Evolutionary conservation across 148 eudicot species (phyloP).

Genomic region (Vaccinium vitisidaea): DNA sequence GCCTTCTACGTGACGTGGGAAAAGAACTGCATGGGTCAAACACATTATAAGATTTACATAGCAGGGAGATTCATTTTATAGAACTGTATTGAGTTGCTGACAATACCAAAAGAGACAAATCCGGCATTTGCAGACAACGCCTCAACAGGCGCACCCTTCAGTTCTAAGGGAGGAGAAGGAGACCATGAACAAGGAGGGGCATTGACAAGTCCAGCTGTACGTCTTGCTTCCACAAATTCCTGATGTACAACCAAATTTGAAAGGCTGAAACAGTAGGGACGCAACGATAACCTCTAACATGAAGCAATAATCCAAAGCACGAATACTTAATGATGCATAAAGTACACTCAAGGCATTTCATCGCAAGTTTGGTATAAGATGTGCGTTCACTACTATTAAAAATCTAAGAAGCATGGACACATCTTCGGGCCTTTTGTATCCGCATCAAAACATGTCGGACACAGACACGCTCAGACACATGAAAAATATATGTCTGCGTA

Average conservation of each 20-base stretch:
- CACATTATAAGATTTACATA: constrained; percentile 13
- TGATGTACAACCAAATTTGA: constrained; percentile 22
- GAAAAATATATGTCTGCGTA: background rate
- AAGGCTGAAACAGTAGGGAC: background rate
- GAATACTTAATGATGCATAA: background rate
- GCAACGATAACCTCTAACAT: background rate
- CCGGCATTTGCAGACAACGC: constrained; percentile 87
- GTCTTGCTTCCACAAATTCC: constrained; percentile 91
- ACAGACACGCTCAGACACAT: background rate
- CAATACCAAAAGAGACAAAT: constrained; percentile 81
- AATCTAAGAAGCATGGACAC: background rate
- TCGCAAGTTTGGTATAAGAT: constrained; percentile 4
- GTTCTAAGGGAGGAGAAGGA: constrained; percentile 77
- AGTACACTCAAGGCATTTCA: constrained; percentile 6
- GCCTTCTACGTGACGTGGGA: constrained; percentile 89
- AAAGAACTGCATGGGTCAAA: constrained; percentile 52
- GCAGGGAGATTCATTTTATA: constrained; percentile 6
- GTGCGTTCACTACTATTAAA: background rate
- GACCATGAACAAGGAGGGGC: constrained; percentile 97
- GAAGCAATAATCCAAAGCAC: constrained; percentile 7
- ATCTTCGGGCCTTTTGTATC: background rate
- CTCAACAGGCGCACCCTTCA: constrained; percentile 60
- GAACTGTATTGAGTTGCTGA: constrained; percentile 15
- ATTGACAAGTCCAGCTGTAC: constrained; percentile 63
- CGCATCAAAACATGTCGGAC: background rate